Conservation (phyloP, 345 rosid species). For the Melastoma malabathricum region DNA sequence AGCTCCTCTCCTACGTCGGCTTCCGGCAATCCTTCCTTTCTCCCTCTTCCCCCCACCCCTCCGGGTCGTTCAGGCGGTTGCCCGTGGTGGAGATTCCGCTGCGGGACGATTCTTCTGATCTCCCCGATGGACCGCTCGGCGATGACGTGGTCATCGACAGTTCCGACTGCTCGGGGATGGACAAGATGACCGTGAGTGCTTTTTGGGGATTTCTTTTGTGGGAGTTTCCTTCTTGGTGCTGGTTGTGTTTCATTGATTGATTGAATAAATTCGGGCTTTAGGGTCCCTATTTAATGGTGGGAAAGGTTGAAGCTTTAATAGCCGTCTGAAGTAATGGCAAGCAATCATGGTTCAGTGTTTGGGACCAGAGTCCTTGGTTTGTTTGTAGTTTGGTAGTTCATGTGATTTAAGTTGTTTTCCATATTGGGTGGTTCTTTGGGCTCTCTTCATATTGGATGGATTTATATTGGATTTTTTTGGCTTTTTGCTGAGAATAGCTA, state of each 20-base stretch:
- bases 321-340: too few species aligned
- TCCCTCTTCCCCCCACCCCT: slow-evolving; percentile 4
- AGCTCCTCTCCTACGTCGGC: slow-evolving; percentile 17
- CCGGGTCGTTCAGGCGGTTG: slow-evolving; percentile 20
- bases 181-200: slow-evolving; percentile 21
- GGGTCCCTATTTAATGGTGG: too few species aligned
- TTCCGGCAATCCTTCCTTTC: slow-evolving; percentile 8
- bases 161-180: slow-evolving; percentile 3
- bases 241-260: not conserved
- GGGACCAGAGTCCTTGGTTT: too few species aligned
- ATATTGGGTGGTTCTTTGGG: too few species aligned
- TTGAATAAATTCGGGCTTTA: too few species aligned
- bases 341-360: too few species aligned
- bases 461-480: too few species aligned
- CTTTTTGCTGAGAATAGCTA: too few species aligned
- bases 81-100: slow-evolving; percentile 24
- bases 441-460: too few species aligned
- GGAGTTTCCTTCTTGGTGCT: not conserved
- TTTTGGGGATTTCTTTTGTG: not conserved
- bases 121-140: slow-evolving; percentile 1
- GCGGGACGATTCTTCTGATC: slow-evolving; percentile 6
- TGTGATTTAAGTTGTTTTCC: too few species aligned
- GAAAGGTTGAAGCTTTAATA: too few species aligned
- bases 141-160: slow-evolving; percentile 2
- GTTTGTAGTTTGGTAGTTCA: too few species aligned